phyloP scores from a whole-genome alignment of 2,329 filamentous ascomycete species.

The Nakataea oryzae region DNA sequence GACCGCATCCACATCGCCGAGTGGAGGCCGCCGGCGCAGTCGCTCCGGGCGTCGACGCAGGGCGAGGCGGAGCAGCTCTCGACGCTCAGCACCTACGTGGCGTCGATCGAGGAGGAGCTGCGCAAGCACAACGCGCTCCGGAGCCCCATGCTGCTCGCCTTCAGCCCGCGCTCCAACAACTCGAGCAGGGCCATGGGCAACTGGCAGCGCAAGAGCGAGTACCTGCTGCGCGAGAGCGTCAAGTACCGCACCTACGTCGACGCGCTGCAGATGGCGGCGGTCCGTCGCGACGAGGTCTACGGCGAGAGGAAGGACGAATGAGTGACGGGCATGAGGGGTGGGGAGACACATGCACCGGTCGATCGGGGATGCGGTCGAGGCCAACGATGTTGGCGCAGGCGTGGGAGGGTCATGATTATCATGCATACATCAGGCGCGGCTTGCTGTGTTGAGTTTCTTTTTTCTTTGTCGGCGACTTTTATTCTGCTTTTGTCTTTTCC shows the following conservation, averaged over 20 bases:
- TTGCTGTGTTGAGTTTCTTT: not conserved
- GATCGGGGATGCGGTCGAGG: too few relatives aligned
- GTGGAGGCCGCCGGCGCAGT: slow-evolving; percentile 83
- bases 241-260: slow-evolving; percentile 97
- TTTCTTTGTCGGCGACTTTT: too few relatives aligned
- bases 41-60: slow-evolving; percentile 73
- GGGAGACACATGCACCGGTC: too few relatives aligned
- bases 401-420: too few relatives aligned
- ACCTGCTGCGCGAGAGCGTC: slow-evolving; percentile 85
- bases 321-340: not conserved
- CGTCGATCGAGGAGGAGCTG: slow-evolving; percentile 76
- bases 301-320: slow-evolving; percentile 29
- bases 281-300: slow-evolving; percentile 62
- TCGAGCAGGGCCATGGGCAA: slow-evolving; percentile 80
- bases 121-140: slow-evolving; percentile 81
- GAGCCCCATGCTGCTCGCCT: slow-evolving; percentile 78
- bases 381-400: too few relatives aligned
- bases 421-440: not conserved
- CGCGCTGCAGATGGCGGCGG: slow-evolving; percentile 61
- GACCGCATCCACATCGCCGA: slow-evolving; percentile 78
- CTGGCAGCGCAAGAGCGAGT: slow-evolving; percentile 93
- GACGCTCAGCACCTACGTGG: slow-evolving; percentile 67
- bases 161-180: slow-evolving; percentile 75
- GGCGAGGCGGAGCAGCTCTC: slow-evolving; percentile 73
- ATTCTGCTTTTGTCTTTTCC: not conserved